phyloP scores from a whole-genome alignment of 108 stramenopile species.

The Cyclostephanos invisitatus region DNA sequence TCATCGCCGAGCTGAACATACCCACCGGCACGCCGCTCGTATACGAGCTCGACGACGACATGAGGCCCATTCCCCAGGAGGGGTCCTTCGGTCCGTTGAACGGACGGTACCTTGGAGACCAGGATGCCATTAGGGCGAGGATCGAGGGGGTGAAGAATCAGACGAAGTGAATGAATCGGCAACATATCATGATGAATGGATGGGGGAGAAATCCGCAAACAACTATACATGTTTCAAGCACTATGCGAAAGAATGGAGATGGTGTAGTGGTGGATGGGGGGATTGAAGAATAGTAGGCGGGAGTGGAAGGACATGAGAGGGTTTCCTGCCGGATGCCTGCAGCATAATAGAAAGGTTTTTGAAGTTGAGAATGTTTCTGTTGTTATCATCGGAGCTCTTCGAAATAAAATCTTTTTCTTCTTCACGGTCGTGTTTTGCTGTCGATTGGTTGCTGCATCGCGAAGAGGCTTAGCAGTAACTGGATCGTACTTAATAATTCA shows the following conservation, averaged over 20 bases:
- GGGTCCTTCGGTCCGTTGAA: slow-evolving; percentile 89
- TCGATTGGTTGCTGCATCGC: no score
- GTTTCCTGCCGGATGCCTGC: no score
- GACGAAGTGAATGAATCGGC: slow-evolving; percentile 83
- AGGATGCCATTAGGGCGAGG: slow-evolving; percentile 91
- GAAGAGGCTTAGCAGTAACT: no score
- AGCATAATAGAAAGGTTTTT: no score
- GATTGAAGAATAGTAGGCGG: neutral
- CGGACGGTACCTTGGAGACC: slow-evolving; percentile 96
- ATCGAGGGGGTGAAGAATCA: slow-evolving; percentile 98
- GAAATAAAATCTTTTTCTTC: no score
- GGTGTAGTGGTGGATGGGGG: no score
- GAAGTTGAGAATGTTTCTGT: no score
- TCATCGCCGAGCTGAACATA: slow-evolving; percentile 94
- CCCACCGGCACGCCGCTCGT: slow-evolving; percentile 97
- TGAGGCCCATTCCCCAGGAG: slow-evolving; percentile 89
- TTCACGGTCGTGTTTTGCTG: no score
- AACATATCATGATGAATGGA: neutral
- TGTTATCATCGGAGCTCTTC: no score
- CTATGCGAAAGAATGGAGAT: no score
- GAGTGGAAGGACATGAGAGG: neutral
- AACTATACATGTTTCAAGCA: no score
- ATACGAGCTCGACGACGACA: slow-evolving; percentile 91
- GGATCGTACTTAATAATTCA: no score
- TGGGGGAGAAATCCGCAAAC: neutral